phyloP scores from a whole-genome alignment of 768 basidiomycete genomes.

The Leccinellum luteum region DNA sequence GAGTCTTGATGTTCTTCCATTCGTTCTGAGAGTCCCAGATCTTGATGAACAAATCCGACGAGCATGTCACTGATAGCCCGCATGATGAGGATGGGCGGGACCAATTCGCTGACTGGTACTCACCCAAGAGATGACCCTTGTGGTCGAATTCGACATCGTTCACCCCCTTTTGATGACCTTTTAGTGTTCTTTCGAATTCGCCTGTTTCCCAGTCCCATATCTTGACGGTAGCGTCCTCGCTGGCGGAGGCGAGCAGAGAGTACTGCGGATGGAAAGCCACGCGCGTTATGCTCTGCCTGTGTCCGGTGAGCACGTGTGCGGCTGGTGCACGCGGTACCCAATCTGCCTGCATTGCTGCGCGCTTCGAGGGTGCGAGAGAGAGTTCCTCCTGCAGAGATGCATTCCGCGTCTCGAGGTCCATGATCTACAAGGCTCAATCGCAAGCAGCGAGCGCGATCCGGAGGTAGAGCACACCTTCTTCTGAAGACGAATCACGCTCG shows the following conservation, averaged over 20 bases:
- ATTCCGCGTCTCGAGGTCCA: constrained; percentile 89
- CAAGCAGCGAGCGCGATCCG: not conserved
- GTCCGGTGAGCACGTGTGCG: constrained; percentile 72
- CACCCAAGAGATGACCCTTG: constrained; percentile 81
- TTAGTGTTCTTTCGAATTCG: constrained; percentile 87
- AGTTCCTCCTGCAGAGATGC: constrained; percentile 75
- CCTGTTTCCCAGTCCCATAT: constrained; percentile 98
- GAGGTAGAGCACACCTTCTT: constrained; percentile 67
- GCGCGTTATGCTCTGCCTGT: constrained; percentile 71
- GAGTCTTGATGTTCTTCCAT: constrained; percentile 84
- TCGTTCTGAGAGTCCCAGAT: constrained; percentile 90
- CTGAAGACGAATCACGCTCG: constrained; percentile 90
- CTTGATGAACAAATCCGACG: constrained; percentile 88
- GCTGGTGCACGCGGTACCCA: constrained; percentile 90
- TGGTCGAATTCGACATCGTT: constrained; percentile 87
- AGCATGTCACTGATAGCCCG: constrained; percentile 47
- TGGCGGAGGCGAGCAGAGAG: constrained; percentile 78
- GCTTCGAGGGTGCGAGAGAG: constrained; percentile 46
- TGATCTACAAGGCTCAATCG: constrained; percentile 57
- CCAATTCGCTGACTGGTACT: constrained; percentile 13
- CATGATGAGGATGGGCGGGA: constrained; percentile 1
- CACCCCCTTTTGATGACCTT: constrained; percentile 88
- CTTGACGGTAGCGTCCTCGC: constrained; percentile 87
- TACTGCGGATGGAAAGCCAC: constrained; percentile 88
- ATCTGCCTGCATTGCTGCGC: constrained; percentile 65